These are phyloP conservation scores for Syzygium oleosum DNA, from an alignment of 345 rosid genomes.

Conservation along the genomic window DNA sequence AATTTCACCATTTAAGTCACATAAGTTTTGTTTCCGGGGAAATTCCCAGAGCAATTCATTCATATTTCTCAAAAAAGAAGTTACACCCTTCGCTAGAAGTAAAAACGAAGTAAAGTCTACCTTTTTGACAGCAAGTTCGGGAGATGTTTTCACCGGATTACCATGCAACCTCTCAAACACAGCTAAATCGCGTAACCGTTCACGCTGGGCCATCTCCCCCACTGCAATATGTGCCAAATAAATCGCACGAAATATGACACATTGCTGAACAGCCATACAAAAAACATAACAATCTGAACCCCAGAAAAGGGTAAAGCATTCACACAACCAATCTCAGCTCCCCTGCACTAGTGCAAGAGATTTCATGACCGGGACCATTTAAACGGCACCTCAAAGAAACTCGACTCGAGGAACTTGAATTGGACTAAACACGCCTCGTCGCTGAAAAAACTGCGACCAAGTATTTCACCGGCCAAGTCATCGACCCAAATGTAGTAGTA, in stretches of 20 bases:
- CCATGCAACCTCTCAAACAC: constrained; percentile 80
- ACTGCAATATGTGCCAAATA: constrained; percentile 16
- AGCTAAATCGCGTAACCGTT: constrained; percentile 65
- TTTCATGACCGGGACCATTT: neutral
- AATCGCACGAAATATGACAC: neutral
- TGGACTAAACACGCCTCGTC: neutral
- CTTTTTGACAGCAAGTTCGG: constrained; percentile 77
- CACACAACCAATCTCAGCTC: neutral
- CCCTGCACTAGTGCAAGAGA: neutral
- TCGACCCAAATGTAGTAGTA: neutral
- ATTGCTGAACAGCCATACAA: neutral
- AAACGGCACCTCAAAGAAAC: neutral
- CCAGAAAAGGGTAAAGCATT: neutral
- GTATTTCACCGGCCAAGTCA: neutral
- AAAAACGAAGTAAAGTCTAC: constrained; percentile 13
- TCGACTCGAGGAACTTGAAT: neutral
- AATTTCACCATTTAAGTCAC: neutral
- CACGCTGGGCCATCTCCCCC: constrained; percentile 65
- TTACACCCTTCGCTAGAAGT: neutral
- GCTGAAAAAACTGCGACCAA: neutral
- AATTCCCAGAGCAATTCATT: neutral
- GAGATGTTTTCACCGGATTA: constrained; percentile 60
- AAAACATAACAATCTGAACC: neutral
- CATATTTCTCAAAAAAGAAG: neutral
- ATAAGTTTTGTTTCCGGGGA: neutral